A percentile compares a stretch with the other conserved stretches of the same genome.
phyloP scores from a whole-genome alignment of 139 green algal species.

The Haematococcus lacustris region DNA sequence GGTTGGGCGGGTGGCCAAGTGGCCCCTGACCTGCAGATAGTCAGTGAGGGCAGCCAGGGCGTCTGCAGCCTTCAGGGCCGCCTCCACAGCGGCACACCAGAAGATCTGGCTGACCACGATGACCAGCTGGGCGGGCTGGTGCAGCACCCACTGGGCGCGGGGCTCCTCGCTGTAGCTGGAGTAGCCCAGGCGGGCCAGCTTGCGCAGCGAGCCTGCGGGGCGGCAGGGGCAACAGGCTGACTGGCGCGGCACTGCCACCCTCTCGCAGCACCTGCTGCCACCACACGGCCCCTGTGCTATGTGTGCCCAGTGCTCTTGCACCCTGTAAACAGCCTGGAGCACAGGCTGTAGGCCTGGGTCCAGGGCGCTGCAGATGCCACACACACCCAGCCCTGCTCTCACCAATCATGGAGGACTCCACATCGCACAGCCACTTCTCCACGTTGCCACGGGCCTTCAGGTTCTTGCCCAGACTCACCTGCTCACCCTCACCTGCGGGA shows the following conservation, averaged over 20 bases:
- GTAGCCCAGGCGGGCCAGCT: constrained; percentile 50
- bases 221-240: too few species aligned
- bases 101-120: constrained; percentile 71
- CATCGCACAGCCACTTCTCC: constrained; percentile 73
- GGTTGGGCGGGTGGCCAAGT: constrained; percentile 36
- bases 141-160: constrained; percentile 65
- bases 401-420: constrained; percentile 68
- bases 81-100: constrained; percentile 66
- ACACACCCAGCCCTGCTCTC: constrained; percentile 37
- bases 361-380: too few species aligned
- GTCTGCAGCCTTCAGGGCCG: constrained; percentile 25
- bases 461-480: constrained; percentile 70
- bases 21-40: constrained; percentile 40
- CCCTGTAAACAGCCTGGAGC: too few species aligned
- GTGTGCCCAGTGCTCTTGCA: too few species aligned
- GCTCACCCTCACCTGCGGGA: constrained; percentile 58
- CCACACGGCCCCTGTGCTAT: too few species aligned
- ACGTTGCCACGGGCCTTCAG: constrained; percentile 75
- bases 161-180: constrained; percentile 48
- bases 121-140: constrained; percentile 77
- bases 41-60: constrained; percentile 21
- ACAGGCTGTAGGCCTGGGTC: too few species aligned
- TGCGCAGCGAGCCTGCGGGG: constrained; percentile 47
- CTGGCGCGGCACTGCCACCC: too few species aligned
- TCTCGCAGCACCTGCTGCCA: too few species aligned